Percentiles rank a stretch among this genome's conserved stretches.
Evolutionary conservation across 139 green algal species (phyloP).

Genomic region (Micromonas pusilla): DNA sequence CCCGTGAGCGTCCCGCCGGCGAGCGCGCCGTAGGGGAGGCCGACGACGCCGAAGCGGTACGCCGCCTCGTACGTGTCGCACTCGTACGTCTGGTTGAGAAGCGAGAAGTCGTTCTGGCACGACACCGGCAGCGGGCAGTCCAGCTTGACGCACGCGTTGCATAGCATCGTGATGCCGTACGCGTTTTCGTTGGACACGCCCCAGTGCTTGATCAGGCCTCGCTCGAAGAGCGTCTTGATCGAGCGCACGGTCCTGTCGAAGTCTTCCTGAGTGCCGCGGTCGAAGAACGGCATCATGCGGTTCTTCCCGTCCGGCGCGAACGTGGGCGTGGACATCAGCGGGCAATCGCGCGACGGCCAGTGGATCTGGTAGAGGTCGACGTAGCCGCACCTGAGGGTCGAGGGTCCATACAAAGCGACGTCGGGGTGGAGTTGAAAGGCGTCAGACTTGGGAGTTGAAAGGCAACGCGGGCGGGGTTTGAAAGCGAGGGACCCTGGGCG

Average conservation of each 20-base stretch:
- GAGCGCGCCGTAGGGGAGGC: slow-evolving; percentile 18
- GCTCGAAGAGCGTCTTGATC: slow-evolving; percentile 56
- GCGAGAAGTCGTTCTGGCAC: slow-evolving; percentile 65
- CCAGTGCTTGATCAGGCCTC: slow-evolving; percentile 67
- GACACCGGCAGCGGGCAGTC: slow-evolving; percentile 52
- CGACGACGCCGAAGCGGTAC: slow-evolving; percentile 23
- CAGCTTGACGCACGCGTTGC: slow-evolving; percentile 34
- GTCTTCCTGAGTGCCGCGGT: background rate
- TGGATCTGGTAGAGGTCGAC: slow-evolving; percentile 31
- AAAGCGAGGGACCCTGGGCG: too few species aligned
- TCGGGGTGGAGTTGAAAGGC: too few species aligned
- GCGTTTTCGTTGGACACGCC: slow-evolving; percentile 68
- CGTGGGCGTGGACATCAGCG: slow-evolving; percentile 42
- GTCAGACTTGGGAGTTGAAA: too few species aligned
- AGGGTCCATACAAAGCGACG: too few species aligned
- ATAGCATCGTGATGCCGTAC: slow-evolving; percentile 54
- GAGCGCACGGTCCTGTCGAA: slow-evolving; percentile 36
- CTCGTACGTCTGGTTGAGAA: slow-evolving; percentile 43
- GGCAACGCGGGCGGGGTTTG: too few species aligned
- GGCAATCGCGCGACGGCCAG: slow-evolving; percentile 57
- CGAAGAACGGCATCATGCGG: background rate
- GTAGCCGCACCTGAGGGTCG: too few species aligned
- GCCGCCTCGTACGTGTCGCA: slow-evolving; percentile 48
- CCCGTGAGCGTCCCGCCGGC: slow-evolving; percentile 13
- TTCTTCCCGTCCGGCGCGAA: slow-evolving; percentile 1